These are phyloP conservation scores for Dipodascopsis uninucleata DNA, from an alignment of 805 yeast species.

Conservation along the genomic window DNA sequence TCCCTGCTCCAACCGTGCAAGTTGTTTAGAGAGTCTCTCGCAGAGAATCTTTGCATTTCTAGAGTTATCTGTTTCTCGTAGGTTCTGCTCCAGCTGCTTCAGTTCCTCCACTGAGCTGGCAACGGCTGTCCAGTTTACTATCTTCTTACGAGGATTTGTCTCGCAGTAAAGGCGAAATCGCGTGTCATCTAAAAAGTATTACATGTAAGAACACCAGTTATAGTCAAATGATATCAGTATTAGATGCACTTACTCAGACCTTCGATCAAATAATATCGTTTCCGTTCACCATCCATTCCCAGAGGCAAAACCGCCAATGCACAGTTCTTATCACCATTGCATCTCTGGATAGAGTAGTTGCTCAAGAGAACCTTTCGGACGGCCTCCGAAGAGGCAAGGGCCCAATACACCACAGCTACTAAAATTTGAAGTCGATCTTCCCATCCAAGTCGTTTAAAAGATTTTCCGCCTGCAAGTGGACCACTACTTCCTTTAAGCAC, in stretches of 20 bases:
- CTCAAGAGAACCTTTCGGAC: slow-evolving; percentile 24
- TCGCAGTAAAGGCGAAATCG: slow-evolving; percentile 37
- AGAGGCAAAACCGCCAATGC: slow-evolving; percentile 23
- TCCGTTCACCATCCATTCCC: slow-evolving; percentile 29
- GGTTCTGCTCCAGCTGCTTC: slow-evolving; percentile 18
- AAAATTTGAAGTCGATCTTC: slow-evolving; percentile 35
- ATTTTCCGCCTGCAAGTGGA: slow-evolving; percentile 27
- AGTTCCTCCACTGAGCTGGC: slow-evolving; percentile 34
- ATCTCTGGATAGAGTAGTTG: slow-evolving; percentile 9
- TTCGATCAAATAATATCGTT: slow-evolving; percentile 30
- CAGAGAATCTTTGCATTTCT: slow-evolving; percentile 9
- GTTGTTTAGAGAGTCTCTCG: slow-evolving; percentile 7
- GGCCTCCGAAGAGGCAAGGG: slow-evolving; percentile 34
- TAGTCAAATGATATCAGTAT: background rate
- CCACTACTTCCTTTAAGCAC: slow-evolving; percentile 9
- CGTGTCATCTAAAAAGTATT: slow-evolving; percentile 30
- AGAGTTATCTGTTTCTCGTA: slow-evolving; percentile 11
- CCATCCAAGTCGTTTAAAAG: slow-evolving; percentile 35
- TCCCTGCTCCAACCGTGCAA: slow-evolving; percentile 25
- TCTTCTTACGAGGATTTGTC: slow-evolving; percentile 32
- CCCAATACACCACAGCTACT: slow-evolving; percentile 36
- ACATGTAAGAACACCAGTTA: background rate
- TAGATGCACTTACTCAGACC: slow-evolving; percentile 29
- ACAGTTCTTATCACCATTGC: slow-evolving; percentile 16
- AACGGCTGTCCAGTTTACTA: slow-evolving; percentile 37